Conservation (phyloP, 2,329 filamentous ascomycete genomes). For the Trichoderma gracile region DNA sequence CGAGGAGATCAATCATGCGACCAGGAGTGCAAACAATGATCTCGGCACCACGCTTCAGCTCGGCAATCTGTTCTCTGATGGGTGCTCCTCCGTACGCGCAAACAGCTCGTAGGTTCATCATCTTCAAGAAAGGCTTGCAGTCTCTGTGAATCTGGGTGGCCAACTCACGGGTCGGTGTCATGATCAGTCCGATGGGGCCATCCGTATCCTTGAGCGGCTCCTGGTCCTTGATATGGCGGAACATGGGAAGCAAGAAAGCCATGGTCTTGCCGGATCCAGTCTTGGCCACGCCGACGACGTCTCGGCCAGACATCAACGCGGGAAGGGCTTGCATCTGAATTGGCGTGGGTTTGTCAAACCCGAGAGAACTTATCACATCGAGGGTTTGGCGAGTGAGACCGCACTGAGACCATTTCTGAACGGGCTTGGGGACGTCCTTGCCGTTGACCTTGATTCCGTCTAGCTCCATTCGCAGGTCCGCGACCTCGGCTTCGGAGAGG, state of each 20-base stretch:
- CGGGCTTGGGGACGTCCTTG: constrained; percentile 85
- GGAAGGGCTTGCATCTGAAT: constrained; percentile 96
- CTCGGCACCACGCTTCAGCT: constrained; percentile 91
- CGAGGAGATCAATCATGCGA: constrained; percentile 91
- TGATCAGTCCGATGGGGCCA: constrained; percentile 82
- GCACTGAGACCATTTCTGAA: constrained; percentile 95
- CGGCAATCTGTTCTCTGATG: constrained; percentile 96
- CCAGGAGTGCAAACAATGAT: constrained; percentile 95
- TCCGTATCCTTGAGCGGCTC: constrained; percentile 77
- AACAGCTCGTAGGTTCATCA: constrained; percentile 79
- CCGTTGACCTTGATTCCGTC: constrained; percentile 95
- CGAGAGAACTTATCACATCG: constrained; percentile 77
- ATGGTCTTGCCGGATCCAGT: constrained; percentile 97
- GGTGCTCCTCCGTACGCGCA: constrained; percentile 94
- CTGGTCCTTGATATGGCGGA: constrained; percentile 96
- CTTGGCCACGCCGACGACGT: constrained; percentile 95
- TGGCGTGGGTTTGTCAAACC: constrained; percentile 85
- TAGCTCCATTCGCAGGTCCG: constrained; percentile 78
- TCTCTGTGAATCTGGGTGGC: constrained; percentile 93
- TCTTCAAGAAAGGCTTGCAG: constrained; percentile 90
- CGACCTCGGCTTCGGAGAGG: constrained; percentile 82
- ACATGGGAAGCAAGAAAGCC: constrained; percentile 94
- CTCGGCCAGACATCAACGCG: constrained; percentile 91
- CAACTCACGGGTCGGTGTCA: constrained; percentile 92
- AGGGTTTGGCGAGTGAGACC: constrained; percentile 84